Conservation (phyloP, 1,284 basidiomycete species). For the Rhodotorula sp. region DNA sequence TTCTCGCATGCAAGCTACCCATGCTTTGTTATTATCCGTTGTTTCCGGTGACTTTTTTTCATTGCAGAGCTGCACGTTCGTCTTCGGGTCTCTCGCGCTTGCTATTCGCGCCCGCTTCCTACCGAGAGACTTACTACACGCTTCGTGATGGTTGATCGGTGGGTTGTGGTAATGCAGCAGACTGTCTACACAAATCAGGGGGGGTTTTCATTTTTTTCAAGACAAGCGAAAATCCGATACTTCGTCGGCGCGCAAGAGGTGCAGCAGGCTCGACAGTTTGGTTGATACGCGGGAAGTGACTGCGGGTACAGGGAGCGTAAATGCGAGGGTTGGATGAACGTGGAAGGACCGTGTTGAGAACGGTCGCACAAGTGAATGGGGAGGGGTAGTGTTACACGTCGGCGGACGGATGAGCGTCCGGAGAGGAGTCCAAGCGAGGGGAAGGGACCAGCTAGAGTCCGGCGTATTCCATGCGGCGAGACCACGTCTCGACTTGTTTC, state of each 20-base stretch:
- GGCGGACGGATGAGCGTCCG: background rate
- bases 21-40: background rate
- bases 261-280: too few relatives aligned
- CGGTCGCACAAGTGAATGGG: background rate
- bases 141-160: background rate
- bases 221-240: background rate
- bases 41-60: too few relatives aligned
- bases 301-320: background rate
- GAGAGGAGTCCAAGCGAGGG: background rate
- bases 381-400: constrained; percentile 1
- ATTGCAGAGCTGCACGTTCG: too few relatives aligned
- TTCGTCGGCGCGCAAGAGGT: background rate
- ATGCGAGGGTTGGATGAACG: background rate
- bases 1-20: too few relatives aligned
- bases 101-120: too few relatives aligned
- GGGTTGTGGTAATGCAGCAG: background rate
- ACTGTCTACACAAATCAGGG: background rate
- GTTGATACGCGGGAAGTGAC: background rate
- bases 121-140: background rate
- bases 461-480: constrained; percentile 25
- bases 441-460: constrained; percentile 23
- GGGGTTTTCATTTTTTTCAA: background rate
- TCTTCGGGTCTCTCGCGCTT: too few relatives aligned
- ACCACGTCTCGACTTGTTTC: constrained; percentile 19
- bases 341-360: background rate